These are phyloP conservation scores for Reutealis trisperma DNA, from an alignment of 345 rosid species.

Conservation along the genomic window DNA sequence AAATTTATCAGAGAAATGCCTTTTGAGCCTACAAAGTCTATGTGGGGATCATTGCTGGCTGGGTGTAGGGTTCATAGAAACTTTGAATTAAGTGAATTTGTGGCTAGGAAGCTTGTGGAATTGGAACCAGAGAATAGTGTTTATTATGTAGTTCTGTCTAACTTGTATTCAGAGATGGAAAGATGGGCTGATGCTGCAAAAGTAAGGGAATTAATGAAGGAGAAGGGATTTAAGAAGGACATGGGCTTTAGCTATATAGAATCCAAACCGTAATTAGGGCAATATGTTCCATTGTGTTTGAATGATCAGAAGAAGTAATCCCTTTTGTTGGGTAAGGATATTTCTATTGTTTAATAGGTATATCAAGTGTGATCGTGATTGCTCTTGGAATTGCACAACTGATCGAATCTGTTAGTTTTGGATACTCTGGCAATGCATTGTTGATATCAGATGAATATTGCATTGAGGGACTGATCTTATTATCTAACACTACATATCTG, in stretches of 20 bases:
- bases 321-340: neutral
- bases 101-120: slow-evolving; percentile 49
- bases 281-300: neutral
- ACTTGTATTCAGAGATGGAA: slow-evolving; percentile 51
- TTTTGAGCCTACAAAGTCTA: slow-evolving; percentile 50
- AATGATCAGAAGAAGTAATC: neutral
- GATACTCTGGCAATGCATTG: neutral
- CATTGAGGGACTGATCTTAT: neutral
- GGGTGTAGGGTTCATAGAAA: slow-evolving; percentile 43
- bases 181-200: slow-evolving; percentile 48
- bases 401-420: neutral
- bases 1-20: slow-evolving; percentile 44
- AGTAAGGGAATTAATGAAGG: slow-evolving; percentile 44
- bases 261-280: slow-evolving; percentile 1
- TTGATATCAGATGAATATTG: neutral
- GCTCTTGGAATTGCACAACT: neutral
- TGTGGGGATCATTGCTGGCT: slow-evolving; percentile 53
- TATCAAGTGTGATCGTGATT: neutral
- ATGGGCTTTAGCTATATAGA: slow-evolving; percentile 40
- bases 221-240: slow-evolving; percentile 45
- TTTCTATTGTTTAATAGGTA: neutral
- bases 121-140: slow-evolving; percentile 50
- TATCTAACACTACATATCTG: neutral
- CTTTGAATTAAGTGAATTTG: slow-evolving; percentile 48
- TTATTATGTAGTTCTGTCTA: slow-evolving; percentile 44